Evolutionary conservation across 164 flowering plant genomes (phyloP), one percentile per base, ranked within the genome.

Genomic region (Aristolochia fimbriata): DNA sequence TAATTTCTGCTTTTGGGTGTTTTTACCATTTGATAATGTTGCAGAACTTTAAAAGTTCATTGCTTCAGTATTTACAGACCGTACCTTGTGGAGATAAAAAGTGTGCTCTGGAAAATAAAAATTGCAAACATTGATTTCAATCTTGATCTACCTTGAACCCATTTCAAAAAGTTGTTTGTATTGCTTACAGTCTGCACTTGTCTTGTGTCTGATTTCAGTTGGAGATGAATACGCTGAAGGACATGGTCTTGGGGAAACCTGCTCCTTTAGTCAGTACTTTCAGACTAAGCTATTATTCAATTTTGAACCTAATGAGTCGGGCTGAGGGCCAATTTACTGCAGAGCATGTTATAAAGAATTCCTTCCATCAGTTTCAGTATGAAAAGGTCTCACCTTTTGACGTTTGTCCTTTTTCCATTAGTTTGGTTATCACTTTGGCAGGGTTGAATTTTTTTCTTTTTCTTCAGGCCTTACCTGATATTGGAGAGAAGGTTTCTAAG

Each of bases 321-420:
- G 89, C 97, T 43, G 97, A 90, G 77, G 97, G 99, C 51, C 99
- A 94, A 70, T 88, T 94, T 60, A 88, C 95, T 30, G 99, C 99
- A 67, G 99, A 93, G 76, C 96, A 94, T 76, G 99, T 94, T 25
- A 94, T 94, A 65, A 80, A 65, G 70, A 85, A 91, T 67, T 94
- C 99, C 47, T 94, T 93, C 71, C 99, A 94, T 67, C 99, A 94
- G 68, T 94, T 94, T 72, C 99, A 94, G 78, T 78, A 90, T 67
- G 97, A 94, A 71, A 94, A 94, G 99, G 99, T 93, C 45, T 55
- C 19, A 48, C 11, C 12, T 52, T 52, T 15, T 9, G 5, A 55
- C 24, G 25, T 20, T 14, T 30, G 7, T 17, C 51, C 13, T 46
- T 46, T 62, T 25, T 30, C 5, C 46, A 11, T 24, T 50, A 19